Conservation (phyloP, 169 alveolate genomes). For the Babesia divergens region DNA sequence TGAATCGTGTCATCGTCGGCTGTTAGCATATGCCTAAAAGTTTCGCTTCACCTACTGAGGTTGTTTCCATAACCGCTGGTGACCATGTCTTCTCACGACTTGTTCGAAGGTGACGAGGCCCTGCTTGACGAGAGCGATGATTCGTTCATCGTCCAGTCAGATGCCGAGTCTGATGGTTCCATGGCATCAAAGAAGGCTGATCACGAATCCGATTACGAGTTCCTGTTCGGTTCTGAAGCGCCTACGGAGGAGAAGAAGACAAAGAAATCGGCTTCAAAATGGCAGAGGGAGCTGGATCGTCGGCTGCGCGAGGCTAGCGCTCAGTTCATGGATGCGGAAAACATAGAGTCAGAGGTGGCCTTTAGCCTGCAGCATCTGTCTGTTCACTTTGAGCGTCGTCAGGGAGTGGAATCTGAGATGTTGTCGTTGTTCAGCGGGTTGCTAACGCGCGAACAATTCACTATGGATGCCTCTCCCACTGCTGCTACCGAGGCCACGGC, state of each 20-base stretch:
- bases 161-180: constrained; percentile 5
- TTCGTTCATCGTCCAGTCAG: constrained; percentile 42
- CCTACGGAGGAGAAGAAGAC: neutral
- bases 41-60: too few species aligned
- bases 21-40: too few species aligned
- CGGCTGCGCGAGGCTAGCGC: constrained; percentile 29
- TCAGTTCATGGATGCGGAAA: constrained; percentile 36
- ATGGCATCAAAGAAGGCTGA: neutral
- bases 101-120: constrained; percentile 23
- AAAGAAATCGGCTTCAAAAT: constrained; percentile 18
- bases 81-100: constrained; percentile 3
- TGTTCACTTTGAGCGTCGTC: constrained; percentile 37
- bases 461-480: neutral
- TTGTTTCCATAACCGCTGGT: too few species aligned
- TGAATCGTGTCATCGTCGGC: too few species aligned
- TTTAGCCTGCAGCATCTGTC: constrained; percentile 9
- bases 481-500: neutral
- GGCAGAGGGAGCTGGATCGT: constrained; percentile 61
- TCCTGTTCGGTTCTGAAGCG: constrained; percentile 43
- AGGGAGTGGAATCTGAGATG: constrained; percentile 55
- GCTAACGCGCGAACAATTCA: constrained; percentile 41
- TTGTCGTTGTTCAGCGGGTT: constrained; percentile 51
- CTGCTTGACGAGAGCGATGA: constrained; percentile 41
- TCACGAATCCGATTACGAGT: constrained; percentile 39
- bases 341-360: constrained; percentile 25